Conservation (phyloP, 108 stramenopile genomes). For the Nitzschia palea region DNA sequence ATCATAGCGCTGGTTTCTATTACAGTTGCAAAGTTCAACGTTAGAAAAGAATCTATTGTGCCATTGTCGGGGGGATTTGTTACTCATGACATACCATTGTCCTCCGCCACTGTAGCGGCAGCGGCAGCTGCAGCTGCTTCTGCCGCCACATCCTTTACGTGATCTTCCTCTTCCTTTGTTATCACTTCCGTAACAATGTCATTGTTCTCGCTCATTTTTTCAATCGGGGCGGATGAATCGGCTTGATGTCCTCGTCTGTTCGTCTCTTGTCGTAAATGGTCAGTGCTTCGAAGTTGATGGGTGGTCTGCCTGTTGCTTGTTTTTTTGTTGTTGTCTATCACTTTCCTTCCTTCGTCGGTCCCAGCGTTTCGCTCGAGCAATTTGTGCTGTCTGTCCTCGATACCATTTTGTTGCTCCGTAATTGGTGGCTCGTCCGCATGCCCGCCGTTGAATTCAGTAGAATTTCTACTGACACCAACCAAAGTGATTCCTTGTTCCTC, state of each 20-base stretch:
- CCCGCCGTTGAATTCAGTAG: too few relatives aligned
- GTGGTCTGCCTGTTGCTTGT: conserved; percentile 18
- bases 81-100: not conserved
- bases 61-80: not conserved
- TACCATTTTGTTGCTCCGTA: too few relatives aligned
- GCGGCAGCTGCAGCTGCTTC: conserved; percentile 34
- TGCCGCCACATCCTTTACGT: conserved; percentile 18
- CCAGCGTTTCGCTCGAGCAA: too few relatives aligned
- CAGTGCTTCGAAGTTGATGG: conserved; percentile 5
- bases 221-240: not conserved
- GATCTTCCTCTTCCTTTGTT: conserved; percentile 17
- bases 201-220: not conserved
- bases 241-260: not conserved
- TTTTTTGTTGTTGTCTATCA: not conserved
- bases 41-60: not conserved
- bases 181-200: not conserved
- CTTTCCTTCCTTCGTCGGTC: conserved; percentile 20
- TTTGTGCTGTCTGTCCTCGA: too few relatives aligned
- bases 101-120: conserved; percentile 21
- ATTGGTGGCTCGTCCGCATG: too few relatives aligned
- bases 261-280: conserved; percentile 1
- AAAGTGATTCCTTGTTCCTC: too few relatives aligned
- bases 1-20: conserved; percentile 21
- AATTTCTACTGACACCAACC: too few relatives aligned
- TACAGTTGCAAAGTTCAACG: not conserved